Base-by-base conservation (phyloP, 2,329 filamentous ascomycete genomes). In the Venturia oleaginea region DNA sequence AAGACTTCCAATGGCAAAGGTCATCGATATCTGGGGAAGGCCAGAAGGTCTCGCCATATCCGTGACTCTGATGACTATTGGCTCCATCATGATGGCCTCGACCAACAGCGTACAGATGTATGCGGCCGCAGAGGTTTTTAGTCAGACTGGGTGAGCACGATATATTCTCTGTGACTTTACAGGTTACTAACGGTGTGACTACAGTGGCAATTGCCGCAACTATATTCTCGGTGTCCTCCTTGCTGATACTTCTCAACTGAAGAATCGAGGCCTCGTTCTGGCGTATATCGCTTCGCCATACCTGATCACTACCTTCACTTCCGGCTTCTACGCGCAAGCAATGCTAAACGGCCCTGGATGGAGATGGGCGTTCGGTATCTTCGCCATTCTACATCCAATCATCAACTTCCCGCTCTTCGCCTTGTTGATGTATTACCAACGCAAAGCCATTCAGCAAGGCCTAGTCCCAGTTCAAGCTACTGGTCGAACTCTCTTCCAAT, bases 361-460 rank as follows among this genome's bases (percentile, higher is more conserved):
- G 83, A 81, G 85, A 43, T 90, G 87, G 87, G 86, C 81, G 1
- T 90, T 86, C 70, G 87, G 86, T 46, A 79, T 81, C 67, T 90
- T 88, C 74, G 79, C 83, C 48, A 85, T 91, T 68, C 79, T 90
- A 65, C 77, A 85, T 3, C 87, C 87, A 1, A 74, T 82, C 46
- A 80, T 87, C 55, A 83, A 82, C 27, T 66, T 85, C 17, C 88
- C 70, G 0, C 77, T 90, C n/a, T 82, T 83, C 43, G 70, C 78
- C 62, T 87, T 64, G 4, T 64, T 64, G n/a, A 64, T 54, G 62
- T 57, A 24, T 24, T 22, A 54, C 19, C 27, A 38, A 3, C 7
- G 37, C 4, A 59, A 86, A 70, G 88, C 88, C 5, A 77, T 77
- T 66, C 80, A 80, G 64, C 69, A 76, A n/a, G 85, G 85, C 0